A percentile compares a stretch with the other conserved stretches of the same genome.
Conservation (phyloP, 352 stramenopile species). For the Pythium chondricola region DNA sequence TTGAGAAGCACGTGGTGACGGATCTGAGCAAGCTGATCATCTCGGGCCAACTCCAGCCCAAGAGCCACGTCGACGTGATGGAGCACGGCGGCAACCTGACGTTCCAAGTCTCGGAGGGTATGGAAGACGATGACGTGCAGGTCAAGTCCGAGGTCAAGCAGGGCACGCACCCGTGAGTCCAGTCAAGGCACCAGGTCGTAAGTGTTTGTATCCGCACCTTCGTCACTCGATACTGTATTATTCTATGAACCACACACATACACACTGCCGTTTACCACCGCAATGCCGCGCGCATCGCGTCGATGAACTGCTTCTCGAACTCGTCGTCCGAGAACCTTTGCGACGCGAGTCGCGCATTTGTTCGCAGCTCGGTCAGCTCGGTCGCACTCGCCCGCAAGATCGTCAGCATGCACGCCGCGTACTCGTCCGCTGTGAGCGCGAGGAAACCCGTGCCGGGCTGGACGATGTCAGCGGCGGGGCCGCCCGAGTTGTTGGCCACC, state of each 20-base stretch:
- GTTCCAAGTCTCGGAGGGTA: slow-evolving; percentile 40
- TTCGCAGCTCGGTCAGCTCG: slow-evolving; percentile 34
- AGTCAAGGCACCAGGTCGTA: too few species aligned
- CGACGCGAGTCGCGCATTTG: slow-evolving; percentile 34
- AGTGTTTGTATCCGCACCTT: too few species aligned
- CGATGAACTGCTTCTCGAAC: slow-evolving; percentile 62
- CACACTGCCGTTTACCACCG: neutral
- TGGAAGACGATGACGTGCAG: slow-evolving; percentile 22
- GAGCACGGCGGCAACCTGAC: slow-evolving; percentile 37
- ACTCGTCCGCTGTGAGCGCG: slow-evolving; percentile 83
- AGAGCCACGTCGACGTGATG: slow-evolving; percentile 58
- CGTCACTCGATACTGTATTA: too few species aligned
- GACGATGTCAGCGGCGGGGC: slow-evolving; percentile 93
- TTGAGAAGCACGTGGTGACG: slow-evolving; percentile 94
- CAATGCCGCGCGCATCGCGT: slow-evolving; percentile 17
- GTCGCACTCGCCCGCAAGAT: slow-evolving; percentile 36
- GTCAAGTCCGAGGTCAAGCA: too few species aligned
- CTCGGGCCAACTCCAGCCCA: slow-evolving; percentile 39
- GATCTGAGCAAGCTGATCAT: slow-evolving; percentile 73
- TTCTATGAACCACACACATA: too few species aligned
- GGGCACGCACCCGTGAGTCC: slow-evolving; percentile 14
- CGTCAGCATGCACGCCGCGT: slow-evolving; percentile 73
- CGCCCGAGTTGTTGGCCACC: slow-evolving; percentile 97
- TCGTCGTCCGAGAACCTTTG: slow-evolving; percentile 67
- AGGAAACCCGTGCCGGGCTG: slow-evolving; percentile 73